phyloP scores from a whole-genome alignment of 2,329 filamentous ascomycete species.

The Trichoderma koningii region DNA sequence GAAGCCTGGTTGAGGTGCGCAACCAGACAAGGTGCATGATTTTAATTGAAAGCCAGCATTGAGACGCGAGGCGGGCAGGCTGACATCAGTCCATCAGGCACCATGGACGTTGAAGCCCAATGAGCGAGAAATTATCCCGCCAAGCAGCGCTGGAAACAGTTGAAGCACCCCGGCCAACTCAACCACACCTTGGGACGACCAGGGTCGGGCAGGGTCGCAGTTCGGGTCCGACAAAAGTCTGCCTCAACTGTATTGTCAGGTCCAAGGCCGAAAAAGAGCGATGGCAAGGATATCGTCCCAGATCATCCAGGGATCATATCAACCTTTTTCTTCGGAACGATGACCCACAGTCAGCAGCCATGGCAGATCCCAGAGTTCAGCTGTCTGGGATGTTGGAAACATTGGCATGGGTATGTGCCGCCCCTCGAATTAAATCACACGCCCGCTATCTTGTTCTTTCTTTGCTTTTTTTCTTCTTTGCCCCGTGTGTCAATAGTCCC shows the following conservation, averaged over 20 bases:
- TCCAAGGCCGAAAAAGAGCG: neutral
- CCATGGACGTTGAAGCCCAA: conserved; percentile 12
- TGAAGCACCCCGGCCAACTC: neutral
- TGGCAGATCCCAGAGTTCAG: conserved; percentile 18
- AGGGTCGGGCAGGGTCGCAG: neutral
- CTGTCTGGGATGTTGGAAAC: conserved; percentile 18
- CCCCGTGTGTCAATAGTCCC: neutral
- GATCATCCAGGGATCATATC: neutral
- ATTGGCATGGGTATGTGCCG: neutral
- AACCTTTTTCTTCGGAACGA: neutral
- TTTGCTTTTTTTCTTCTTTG: conserved; percentile 10
- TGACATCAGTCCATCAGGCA: neutral
- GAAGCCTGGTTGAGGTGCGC: neutral
- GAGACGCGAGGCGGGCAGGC: neutral
- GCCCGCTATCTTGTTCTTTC: conserved; percentile 16
- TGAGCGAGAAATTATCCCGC: neutral
- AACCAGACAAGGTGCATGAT: neutral
- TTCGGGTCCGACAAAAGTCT: neutral
- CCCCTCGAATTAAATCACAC: conserved; percentile 15
- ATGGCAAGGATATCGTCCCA: neutral
- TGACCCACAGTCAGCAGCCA: neutral
- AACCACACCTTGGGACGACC: neutral
- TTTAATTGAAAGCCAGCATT: neutral
- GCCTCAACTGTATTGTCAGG: neutral
- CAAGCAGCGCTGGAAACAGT: neutral